Evolutionary conservation across 1,284 basidiomycete species (phyloP), one percentile per base, ranked within the genome.

Genomic region (Papiliotrema nemorosa): DNA sequence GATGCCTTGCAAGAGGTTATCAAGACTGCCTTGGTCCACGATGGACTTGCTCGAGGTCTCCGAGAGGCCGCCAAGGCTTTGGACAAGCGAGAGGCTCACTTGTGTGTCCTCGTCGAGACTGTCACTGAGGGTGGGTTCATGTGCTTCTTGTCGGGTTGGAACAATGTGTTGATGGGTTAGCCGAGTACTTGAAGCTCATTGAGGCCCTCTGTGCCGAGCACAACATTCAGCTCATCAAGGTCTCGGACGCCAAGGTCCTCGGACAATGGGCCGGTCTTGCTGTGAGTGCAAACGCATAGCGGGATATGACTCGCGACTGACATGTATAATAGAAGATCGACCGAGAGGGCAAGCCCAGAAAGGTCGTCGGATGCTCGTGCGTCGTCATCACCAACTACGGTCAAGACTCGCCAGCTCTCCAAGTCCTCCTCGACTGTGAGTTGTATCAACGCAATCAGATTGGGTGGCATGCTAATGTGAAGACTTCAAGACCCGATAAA

Each of bases 171-270:
- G 10, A 20, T 33, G 49, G 7, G 13, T 0, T 52, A 73, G 90
- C 92, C 67, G 94, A 97, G 80, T 97, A 98, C 84, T 88, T 97
- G 83, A 97, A 97, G 82, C 90, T 98, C 80, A 96, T 97, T 66
- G 93, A 97, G 81, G 94, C 93, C 49, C 90, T 97, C 73, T 97
- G 94, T 78, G 90, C 90, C 64, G 93, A 97, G 82, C 90, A 97
- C 85, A 92, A 92, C 78, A 97, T 97, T 80, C 92, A 94, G 83
- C 81, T 97, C 63, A 97, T 97, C 87, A 97, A 97, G 81, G 91
- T 98, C 71, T 80, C 80, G 48, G 94, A 97, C 79, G 88, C 90
- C 73, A 98, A 98, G 81, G 85, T 94, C 64, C 86, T 98, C 69
- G 94, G 93, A 53, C 90, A 88, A 70, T 97, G 94, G 94, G 92